Percentiles rank a stretch among this genome's conserved stretches.
Evolutionary conservation across 805 yeast species (phyloP).

Genomic region (Sungouiella blattae): DNA sequence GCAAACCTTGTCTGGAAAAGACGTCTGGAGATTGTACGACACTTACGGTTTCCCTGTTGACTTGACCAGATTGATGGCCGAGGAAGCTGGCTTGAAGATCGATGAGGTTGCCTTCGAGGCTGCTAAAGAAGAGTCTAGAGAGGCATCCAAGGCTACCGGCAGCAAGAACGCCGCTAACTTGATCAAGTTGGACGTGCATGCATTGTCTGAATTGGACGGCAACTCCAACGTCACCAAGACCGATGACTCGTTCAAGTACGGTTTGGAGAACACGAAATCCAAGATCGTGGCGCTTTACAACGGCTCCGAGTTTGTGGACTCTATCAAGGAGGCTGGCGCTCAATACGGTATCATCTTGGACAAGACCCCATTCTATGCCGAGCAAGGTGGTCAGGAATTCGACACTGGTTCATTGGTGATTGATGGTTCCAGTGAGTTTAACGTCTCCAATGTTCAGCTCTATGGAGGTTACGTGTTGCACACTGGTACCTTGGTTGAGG

Average conservation of each 20-base stretch:
- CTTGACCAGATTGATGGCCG: slow-evolving; percentile 97
- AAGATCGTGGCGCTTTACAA: slow-evolving; percentile 68
- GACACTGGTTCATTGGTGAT: slow-evolving; percentile 91
- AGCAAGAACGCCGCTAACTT: slow-evolving; percentile 51
- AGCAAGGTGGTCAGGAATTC: slow-evolving; percentile 98
- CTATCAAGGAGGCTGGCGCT: slow-evolving; percentile 32
- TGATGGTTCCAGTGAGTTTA: slow-evolving; percentile 84
- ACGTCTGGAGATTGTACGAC: slow-evolving; percentile 97
- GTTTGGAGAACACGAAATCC: slow-evolving; percentile 64
- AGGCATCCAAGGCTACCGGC: slow-evolving; percentile 91
- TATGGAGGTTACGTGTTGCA: slow-evolving; percentile 96
- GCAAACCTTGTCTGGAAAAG: slow-evolving; percentile 82
- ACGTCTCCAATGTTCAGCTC: slow-evolving; percentile 85
- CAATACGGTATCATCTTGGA: slow-evolving; percentile 83
- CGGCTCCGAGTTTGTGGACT: slow-evolving; percentile 57
- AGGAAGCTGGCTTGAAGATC: slow-evolving; percentile 89
- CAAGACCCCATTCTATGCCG: slow-evolving; percentile 94
- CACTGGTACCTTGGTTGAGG: slow-evolving; percentile 83
- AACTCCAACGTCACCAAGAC: slow-evolving; percentile 68
- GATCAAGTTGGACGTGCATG: slow-evolving; percentile 87
- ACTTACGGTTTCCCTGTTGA: slow-evolving; percentile 99
- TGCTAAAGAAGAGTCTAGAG: slow-evolving; percentile 84
- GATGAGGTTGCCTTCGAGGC: slow-evolving; percentile 90
- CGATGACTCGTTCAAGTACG: slow-evolving; percentile 78
- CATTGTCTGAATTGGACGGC: slow-evolving; percentile 66